Evolutionary conservation across 495 filamentous ascomycete species (phyloP), one percentile per base, ranked within the genome.

Genomic region (Penicillium daleae): DNA sequence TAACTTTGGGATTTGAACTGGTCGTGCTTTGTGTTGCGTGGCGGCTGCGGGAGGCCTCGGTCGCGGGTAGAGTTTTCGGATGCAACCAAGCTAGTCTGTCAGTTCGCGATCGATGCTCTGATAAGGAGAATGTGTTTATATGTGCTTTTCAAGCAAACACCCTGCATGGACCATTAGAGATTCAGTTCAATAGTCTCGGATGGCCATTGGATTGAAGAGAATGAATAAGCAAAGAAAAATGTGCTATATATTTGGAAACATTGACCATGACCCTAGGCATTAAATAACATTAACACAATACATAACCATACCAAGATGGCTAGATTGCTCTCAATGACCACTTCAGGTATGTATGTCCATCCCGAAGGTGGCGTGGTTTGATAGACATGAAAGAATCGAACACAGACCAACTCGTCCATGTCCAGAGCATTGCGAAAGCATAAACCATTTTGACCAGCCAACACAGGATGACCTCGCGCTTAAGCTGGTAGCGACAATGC

Each of bases 21-120:
- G 26, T 35, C 29, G 24, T 29, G 37, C 29, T 59, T 24, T 59
- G 49, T 59, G 42, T 21, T 54, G 51, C n/a, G 27, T 24, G 31
- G 10, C 22, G 17, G 51, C 29, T 3, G 27, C 50, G 17, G n/a
- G 49, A 35, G 27, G 24, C 5, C 15, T 5, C 24, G 51, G 51
- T 54, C 51, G 31, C 19, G 1, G 31, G n/a, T 17, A 32, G 17
- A 13, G 2, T 35, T 21, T 35, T 54, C 51, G 3, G 19, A 2
- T 33, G 51, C 51, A 15, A 31, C 29, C 29, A 54, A 35, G 46
- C 46, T 27, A 4, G 4, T 49, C 9, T 26, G 46, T 49, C 27
- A 7, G n/a, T n/a, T 24, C 22, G 42, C 19, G 9, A 12, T n/a
- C n/a, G n/a, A n/a, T n/a, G n/a, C n/a, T n/a, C n/a, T n/a, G n/a